A percentile compares a stretch with the other conserved stretches of the same genome.
Conservation (phyloP, 106 monocot genomes). For the Ottelia alismoides region DNA sequence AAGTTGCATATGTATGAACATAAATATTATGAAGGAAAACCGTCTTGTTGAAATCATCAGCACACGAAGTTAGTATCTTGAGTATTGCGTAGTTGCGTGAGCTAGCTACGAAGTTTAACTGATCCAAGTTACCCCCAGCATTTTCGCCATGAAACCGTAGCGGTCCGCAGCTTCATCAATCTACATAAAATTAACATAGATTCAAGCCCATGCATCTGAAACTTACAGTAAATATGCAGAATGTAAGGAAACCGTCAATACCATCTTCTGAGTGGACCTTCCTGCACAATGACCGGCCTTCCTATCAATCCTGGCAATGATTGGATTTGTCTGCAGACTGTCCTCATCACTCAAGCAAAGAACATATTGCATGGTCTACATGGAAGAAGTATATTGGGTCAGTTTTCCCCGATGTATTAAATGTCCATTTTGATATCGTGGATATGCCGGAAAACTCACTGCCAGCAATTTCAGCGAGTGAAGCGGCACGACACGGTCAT, state of each 20-base stretch:
- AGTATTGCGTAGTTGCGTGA: too few species aligned
- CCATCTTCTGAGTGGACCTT: slow-evolving; percentile 66
- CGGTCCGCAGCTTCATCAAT: slow-evolving; percentile 83
- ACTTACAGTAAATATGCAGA: not conserved
- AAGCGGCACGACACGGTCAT: slow-evolving; percentile 88
- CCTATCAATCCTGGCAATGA: slow-evolving; percentile 59
- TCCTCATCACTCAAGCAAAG: slow-evolving; percentile 51
- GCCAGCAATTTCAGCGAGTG: slow-evolving; percentile 84
- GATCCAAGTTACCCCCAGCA: slow-evolving; percentile 59
- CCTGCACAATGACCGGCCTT: slow-evolving; percentile 84
- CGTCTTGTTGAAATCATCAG: too few species aligned
- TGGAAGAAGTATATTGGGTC: not conserved
- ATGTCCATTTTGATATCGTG: not conserved
- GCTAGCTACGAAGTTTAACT: not conserved
- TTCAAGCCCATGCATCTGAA: not conserved
- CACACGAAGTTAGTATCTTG: too few species aligned
- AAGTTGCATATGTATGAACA: too few species aligned
- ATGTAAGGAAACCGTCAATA: not conserved
- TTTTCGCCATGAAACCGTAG: slow-evolving; percentile 74
- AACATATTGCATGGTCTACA: slow-evolving; percentile 77
- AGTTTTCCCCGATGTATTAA: not conserved
- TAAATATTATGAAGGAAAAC: too few species aligned
- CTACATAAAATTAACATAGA: slow-evolving; percentile 13
- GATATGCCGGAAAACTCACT: slow-evolving; percentile 27
- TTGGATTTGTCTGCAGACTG: slow-evolving; percentile 68